A percentile compares a stretch with the other conserved stretches of the same genome.
These are phyloP conservation scores for Akebia trifoliata DNA, from an alignment of 164 flowering plant genomes.

Conservation along the genomic window DNA sequence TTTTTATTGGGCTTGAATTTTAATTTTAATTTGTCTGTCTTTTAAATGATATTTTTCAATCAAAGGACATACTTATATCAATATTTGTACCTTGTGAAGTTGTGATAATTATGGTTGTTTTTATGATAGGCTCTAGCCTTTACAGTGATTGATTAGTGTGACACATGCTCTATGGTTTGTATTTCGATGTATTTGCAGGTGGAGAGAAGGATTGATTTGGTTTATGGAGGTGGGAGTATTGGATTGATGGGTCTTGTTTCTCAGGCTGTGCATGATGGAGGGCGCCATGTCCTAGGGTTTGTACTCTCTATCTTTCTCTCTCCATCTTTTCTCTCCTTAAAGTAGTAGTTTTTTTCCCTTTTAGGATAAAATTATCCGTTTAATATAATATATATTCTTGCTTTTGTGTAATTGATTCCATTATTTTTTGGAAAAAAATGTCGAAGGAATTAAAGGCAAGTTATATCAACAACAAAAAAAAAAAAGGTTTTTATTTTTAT, in stretches of 20 bases:
- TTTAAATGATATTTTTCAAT: no score
- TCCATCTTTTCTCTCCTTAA: constrained; percentile 6
- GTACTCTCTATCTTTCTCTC: constrained; percentile 27
- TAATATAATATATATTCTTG: background rate
- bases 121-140: background rate
- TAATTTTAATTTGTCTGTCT: no score
- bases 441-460: no score
- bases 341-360: background rate
- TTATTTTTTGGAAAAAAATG: no score
- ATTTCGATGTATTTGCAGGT: constrained; percentile 47
- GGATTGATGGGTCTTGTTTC: constrained; percentile 99
- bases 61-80: no score
- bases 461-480: no score
- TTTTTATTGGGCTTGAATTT: no score
- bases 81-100: background rate
- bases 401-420: constrained; percentile 5
- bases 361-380: background rate
- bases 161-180: constrained; percentile 31
- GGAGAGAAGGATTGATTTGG: constrained; percentile 93
- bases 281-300: constrained; percentile 98
- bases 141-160: constrained; percentile 3
- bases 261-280: constrained; percentile 98
- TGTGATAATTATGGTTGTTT: constrained; percentile 8
- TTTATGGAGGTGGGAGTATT: constrained; percentile 97
- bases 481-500: no score